Evolutionary conservation across 2,329 filamentous ascomycete genomes (phyloP).

Genomic region (Aspergillus niger): DNA sequence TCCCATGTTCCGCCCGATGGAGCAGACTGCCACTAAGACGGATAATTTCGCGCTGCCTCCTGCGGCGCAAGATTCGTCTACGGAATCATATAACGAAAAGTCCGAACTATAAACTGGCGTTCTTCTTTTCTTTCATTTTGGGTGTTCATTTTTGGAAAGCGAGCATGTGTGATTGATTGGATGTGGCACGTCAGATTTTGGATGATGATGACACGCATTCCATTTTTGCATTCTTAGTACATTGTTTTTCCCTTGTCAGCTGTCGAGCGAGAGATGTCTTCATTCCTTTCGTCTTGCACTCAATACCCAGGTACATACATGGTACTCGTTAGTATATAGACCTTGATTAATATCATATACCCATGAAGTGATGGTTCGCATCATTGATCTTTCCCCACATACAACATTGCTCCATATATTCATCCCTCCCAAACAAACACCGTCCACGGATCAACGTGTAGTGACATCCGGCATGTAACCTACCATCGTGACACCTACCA

Average conservation of each 20-base stretch:
- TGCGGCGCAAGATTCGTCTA: slow-evolving; percentile 31
- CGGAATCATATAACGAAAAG: slow-evolving; percentile 29
- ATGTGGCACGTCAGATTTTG: slow-evolving; percentile 8
- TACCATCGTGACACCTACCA: too few relatives aligned
- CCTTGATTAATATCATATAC: slow-evolving; percentile 11
- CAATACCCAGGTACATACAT: slow-evolving; percentile 12
- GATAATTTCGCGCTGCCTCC: slow-evolving; percentile 40
- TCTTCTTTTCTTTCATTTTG: slow-evolving; percentile 3
- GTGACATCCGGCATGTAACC: too few relatives aligned
- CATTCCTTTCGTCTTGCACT: slow-evolving; percentile 3
- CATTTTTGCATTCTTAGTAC: slow-evolving; percentile 3
- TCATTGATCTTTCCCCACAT: neutral
- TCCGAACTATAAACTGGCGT: slow-evolving; percentile 16
- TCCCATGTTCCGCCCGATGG: slow-evolving; percentile 45
- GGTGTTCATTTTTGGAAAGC: neutral
- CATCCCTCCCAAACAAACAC: neutral
- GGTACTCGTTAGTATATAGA: slow-evolving; percentile 12
- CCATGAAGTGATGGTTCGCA: neutral
- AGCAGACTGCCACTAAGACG: slow-evolving; percentile 33
- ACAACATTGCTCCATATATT: too few relatives aligned
- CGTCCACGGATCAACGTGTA: neutral
- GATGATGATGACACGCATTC: slow-evolving; percentile 2
- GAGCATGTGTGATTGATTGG: slow-evolving; percentile 9
- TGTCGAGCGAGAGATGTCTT: slow-evolving; percentile 1
- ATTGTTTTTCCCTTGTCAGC: neutral